Percentiles rank a stretch among this genome's conserved stretches.
Evolutionary conservation across 805 yeast genomes (phyloP).

Genomic region (Wickerhamomyces chambardii): DNA sequence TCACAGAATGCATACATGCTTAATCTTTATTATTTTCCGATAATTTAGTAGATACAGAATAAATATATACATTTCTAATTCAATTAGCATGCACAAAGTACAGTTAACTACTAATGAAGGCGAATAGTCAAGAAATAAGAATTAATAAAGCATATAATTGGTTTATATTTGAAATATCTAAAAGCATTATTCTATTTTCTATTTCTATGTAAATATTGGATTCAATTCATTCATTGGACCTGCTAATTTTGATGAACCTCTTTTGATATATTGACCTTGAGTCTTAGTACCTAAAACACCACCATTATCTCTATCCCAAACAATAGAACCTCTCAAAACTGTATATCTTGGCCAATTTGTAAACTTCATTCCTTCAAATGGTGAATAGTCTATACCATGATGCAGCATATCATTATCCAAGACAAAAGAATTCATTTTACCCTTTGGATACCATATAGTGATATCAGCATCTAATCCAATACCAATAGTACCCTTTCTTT

Average conservation of each 20-base stretch:
- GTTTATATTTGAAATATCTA: no score
- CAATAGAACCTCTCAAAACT: conserved; percentile 26
- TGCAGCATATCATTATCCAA: conserved; percentile 22
- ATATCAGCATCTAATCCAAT: conserved; percentile 42
- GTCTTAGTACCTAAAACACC: conserved; percentile 11
- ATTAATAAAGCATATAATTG: no score
- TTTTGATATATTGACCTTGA: conserved; percentile 18
- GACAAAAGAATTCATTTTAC: conserved; percentile 16
- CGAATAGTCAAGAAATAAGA: no score
- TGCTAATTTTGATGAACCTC: conserved; percentile 14
- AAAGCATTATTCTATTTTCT: no score
- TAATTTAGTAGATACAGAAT: no score
- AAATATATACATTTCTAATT: no score
- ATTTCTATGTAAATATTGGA: conserved; percentile 9
- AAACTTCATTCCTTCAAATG: conserved; percentile 29
- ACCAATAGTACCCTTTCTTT: conserved; percentile 31
- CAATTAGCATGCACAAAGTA: no score
- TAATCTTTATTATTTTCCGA: no score
- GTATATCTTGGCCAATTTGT: conserved; percentile 40
- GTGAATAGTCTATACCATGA: conserved; percentile 29
- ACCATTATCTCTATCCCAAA: conserved; percentile 17
- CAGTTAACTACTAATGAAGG: no score
- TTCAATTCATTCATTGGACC: conserved; percentile 15
- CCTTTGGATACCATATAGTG: conserved; percentile 37
- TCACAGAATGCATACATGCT: no score